Evolutionary conservation across 2,329 filamentous ascomycete genomes (phyloP).

Genomic region (Ophiostoma perfectum): DNA sequence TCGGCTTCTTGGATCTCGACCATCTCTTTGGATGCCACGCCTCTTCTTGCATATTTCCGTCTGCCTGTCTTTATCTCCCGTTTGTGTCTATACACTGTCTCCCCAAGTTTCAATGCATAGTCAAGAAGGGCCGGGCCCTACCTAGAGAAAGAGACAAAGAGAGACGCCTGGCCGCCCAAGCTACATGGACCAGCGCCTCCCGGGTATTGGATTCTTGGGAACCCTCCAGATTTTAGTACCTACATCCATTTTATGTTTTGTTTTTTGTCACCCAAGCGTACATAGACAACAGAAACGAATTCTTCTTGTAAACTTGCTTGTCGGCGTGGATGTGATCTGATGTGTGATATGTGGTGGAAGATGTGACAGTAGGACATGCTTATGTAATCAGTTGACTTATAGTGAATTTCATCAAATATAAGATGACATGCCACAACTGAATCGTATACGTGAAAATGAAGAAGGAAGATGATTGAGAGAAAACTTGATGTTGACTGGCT

Average conservation of each 20-base stretch:
- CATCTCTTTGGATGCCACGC: background rate
- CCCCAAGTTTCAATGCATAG: constrained; percentile 9
- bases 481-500: no score
- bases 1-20: background rate
- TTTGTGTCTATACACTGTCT: constrained; percentile 13
- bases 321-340: background rate
- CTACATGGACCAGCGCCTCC: background rate
- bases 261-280: constrained; percentile 20
- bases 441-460: no score
- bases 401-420: no score
- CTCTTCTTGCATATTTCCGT: constrained; percentile 6
- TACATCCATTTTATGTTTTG: background rate
- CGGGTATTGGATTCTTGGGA: background rate
- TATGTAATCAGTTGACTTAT: no score
- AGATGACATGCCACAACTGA: no score
- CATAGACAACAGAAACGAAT: constrained; percentile 21
- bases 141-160: background rate
- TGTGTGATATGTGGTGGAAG: no score
- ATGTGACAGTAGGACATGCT: no score
- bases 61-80: background rate
- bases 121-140: constrained; percentile 7
- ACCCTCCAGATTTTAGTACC: no score
- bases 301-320: background rate
- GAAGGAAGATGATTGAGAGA: no score
- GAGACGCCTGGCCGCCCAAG: background rate